phyloP scores from a whole-genome alignment of 257 asterid genomes.

The Pogostemon cablin region DNA sequence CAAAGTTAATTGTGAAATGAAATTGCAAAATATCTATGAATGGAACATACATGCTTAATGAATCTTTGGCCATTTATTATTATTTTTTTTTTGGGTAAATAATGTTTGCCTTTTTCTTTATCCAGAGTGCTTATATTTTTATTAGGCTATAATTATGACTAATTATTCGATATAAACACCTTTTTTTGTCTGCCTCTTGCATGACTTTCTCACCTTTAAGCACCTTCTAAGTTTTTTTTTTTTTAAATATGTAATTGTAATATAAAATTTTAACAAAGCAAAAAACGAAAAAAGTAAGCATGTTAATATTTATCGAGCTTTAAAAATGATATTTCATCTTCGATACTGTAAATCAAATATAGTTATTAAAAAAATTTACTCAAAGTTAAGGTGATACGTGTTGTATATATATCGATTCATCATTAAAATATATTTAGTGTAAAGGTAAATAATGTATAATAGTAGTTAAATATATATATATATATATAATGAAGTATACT shows the following conservation, averaged over 20 bases:
- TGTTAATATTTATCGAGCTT: too few relatives aligned
- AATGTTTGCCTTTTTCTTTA: neutral
- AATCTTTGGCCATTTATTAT: slow-evolving; percentile 23
- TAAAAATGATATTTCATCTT: too few relatives aligned
- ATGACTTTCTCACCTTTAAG: slow-evolving; percentile 29
- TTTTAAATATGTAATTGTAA: neutral
- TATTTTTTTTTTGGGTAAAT: too few relatives aligned
- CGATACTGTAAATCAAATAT: too few relatives aligned
- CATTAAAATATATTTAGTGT: too few relatives aligned
- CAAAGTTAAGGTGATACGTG: too few relatives aligned
- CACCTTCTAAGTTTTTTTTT: neutral
- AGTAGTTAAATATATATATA: too few relatives aligned
- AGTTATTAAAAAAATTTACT: too few relatives aligned
- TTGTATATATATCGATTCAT: too few relatives aligned
- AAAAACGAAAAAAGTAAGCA: neutral
- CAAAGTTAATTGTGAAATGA: neutral
- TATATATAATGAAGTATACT: too few relatives aligned
- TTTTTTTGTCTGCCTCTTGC: slow-evolving; percentile 22
- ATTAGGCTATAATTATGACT: slow-evolving; percentile 38
- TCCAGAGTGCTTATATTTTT: slow-evolving; percentile 19
- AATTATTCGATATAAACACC: slow-evolving; percentile 35
- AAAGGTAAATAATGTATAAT: too few relatives aligned
- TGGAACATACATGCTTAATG: slow-evolving; percentile 18
- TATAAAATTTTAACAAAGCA: neutral
- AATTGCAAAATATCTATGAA: neutral